Percentiles rank a stretch among this genome's conserved stretches.
phyloP scores from a whole-genome alignment of 495 filamentous ascomycete species.

The Tuber indicum region DNA sequence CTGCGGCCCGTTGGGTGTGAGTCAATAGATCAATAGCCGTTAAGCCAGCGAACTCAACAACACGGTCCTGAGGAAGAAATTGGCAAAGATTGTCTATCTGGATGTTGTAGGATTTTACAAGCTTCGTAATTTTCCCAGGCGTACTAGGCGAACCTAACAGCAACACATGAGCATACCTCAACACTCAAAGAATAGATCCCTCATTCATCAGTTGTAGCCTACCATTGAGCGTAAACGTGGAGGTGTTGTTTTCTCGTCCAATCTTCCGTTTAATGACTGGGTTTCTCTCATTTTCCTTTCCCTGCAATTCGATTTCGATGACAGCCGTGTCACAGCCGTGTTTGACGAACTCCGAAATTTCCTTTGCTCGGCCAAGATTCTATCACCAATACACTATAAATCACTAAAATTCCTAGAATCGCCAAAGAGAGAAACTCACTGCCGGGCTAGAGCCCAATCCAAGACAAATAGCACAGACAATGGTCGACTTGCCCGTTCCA shows the following conservation, averaged over 20 bases:
- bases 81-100: conserved; percentile 98
- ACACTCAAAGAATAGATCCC: background rate
- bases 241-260: conserved; percentile 71
- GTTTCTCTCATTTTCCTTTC: conserved; percentile 52
- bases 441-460: conserved; percentile 76
- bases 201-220: background rate
- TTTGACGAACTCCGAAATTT: conserved; percentile 86
- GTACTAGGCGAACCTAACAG: background rate
- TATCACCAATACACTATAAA: conserved; percentile 35
- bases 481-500: conserved; percentile 92
- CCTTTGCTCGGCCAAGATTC: conserved; percentile 80
- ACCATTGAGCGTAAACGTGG: conserved; percentile 62
- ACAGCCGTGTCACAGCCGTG: conserved; percentile 68
- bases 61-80: conserved; percentile 93
- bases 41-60: conserved; percentile 85
- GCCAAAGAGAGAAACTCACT: conserved; percentile 43
- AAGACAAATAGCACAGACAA: conserved; percentile 95
- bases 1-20: conserved; percentile 81
- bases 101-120: conserved; percentile 66
- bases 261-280: conserved; percentile 68
- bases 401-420: background rate
- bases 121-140: conserved; percentile 49
- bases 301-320: conserved; percentile 84
- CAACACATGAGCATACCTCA: background rate
- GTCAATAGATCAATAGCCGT: conserved; percentile 76